Conservation (phyloP, 306 rosid genomes). For the Trifolium pratense region DNA sequence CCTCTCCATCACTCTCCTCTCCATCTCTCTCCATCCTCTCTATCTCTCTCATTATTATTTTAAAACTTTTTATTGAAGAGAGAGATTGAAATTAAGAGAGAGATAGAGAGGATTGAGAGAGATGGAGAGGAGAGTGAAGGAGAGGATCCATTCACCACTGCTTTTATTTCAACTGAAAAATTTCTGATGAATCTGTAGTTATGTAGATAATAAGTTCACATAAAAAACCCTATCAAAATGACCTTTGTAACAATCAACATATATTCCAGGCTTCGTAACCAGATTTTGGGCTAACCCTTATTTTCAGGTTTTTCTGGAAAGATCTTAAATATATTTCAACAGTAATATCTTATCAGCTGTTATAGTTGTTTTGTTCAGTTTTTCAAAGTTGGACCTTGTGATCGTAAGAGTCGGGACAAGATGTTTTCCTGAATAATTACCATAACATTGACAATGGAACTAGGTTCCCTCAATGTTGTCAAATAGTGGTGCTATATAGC, state of each 20-base stretch:
- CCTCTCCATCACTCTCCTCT: too few relatives aligned
- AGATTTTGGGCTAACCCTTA: constrained; percentile 10
- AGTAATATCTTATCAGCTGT: neutral
- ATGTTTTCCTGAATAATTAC: constrained; percentile 5
- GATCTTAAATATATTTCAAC: constrained; percentile 7
- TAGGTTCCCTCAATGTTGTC: neutral
- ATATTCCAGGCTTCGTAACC: neutral
- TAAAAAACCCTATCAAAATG: constrained; percentile 27
- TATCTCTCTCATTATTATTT: too few relatives aligned
- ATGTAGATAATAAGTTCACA: constrained; percentile 22
- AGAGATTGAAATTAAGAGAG: too few relatives aligned
- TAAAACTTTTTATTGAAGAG: too few relatives aligned
- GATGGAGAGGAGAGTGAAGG: too few relatives aligned
- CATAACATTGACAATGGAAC: constrained; percentile 1
- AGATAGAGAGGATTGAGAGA: too few relatives aligned
- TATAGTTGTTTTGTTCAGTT: constrained; percentile 26
- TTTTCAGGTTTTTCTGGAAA: neutral
- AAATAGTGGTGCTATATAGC: neutral
- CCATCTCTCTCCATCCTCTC: too few relatives aligned
- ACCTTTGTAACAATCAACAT: neutral
- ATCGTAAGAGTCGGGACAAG: neutral
- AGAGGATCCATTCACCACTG: too few relatives aligned
- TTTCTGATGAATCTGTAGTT: neutral
- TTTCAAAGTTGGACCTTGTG: constrained; percentile 14
- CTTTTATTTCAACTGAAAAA: constrained; percentile 13